phyloP scores from a whole-genome alignment of 495 filamentous ascomycete genomes.

The Amniculicola lignicola region DNA sequence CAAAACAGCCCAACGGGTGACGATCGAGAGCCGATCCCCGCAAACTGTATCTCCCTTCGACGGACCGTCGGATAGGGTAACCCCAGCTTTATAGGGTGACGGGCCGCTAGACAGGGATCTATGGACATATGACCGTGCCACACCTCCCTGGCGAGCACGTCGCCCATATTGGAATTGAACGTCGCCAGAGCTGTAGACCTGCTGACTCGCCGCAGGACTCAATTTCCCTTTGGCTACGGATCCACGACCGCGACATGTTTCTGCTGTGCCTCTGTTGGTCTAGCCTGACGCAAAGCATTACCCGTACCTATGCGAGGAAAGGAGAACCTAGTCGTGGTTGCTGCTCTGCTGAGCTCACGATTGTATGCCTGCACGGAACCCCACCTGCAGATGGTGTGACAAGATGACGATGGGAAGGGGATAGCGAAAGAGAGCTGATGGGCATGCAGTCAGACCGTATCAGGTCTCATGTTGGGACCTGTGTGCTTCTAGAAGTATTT shows the following conservation, averaged over 20 bases:
- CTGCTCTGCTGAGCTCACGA: not conserved
- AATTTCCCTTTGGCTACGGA: not conserved
- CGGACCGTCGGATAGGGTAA: constrained; percentile 26
- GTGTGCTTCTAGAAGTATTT: constrained; percentile 5
- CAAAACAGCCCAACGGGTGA: not conserved
- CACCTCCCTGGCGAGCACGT: constrained; percentile 10
- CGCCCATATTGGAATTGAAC: not conserved
- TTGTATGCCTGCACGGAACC: not conserved
- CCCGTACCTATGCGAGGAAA: too few relatives aligned
- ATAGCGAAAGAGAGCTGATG: not conserved
- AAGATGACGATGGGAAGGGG: not conserved
- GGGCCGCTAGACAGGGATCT: constrained; percentile 15
- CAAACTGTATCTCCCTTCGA: constrained; percentile 23
- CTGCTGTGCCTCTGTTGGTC: too few relatives aligned
- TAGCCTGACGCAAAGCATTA: too few relatives aligned
- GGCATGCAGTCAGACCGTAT: constrained; percentile 27
- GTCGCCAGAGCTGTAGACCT: not conserved
- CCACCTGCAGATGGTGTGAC: not conserved
- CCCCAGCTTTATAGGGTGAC: not conserved
- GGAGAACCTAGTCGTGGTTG: not conserved
- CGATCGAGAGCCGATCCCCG: constrained; percentile 28
- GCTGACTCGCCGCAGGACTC: constrained; percentile 2
- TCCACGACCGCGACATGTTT: too few relatives aligned
- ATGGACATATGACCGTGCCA: constrained; percentile 19
- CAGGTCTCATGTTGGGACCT: constrained; percentile 1